Percentiles rank a stretch among this genome's conserved stretches.
Conservation (phyloP, 176 grass and related monocot genomes). For the Hsuehochloa calcarea region DNA sequence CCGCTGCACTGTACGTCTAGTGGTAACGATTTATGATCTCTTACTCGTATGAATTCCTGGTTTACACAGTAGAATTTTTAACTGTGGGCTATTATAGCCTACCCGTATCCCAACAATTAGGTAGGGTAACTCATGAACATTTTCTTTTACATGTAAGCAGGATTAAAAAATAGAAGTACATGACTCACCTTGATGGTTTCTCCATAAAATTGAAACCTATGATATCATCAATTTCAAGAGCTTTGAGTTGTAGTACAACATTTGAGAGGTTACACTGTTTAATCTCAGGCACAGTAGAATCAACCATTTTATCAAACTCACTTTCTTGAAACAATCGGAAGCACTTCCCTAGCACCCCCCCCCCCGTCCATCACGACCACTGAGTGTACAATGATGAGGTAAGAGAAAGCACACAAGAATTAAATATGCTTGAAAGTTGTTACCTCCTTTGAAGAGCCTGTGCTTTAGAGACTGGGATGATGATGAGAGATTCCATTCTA, state of each 20-base stretch:
- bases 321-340: conserved; percentile 80
- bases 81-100: no score
- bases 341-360: conserved; percentile 89
- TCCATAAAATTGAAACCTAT: conserved; percentile 98
- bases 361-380: conserved; percentile 86
- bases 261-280: conserved; percentile 92
- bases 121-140: neutral
- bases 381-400: conserved; percentile 30
- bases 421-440: neutral
- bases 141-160: neutral
- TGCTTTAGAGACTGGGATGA: conserved; percentile 86
- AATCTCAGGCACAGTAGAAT: conserved; percentile 94
- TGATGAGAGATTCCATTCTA: conserved; percentile 89
- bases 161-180: conserved; percentile 7
- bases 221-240: conserved; percentile 94
- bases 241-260: conserved; percentile 93
- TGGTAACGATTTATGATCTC: no score
- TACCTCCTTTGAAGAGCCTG: conserved; percentile 97
- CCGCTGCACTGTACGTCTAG: no score
- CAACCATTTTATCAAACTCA: conserved; percentile 69
- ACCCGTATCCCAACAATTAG: neutral
- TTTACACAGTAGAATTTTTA: no score
- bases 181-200: conserved; percentile 74
- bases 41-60: no score
- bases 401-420: neutral